Conservation (phyloP, 208 protist species). For the Trichomonas vaginalis region DNA sequence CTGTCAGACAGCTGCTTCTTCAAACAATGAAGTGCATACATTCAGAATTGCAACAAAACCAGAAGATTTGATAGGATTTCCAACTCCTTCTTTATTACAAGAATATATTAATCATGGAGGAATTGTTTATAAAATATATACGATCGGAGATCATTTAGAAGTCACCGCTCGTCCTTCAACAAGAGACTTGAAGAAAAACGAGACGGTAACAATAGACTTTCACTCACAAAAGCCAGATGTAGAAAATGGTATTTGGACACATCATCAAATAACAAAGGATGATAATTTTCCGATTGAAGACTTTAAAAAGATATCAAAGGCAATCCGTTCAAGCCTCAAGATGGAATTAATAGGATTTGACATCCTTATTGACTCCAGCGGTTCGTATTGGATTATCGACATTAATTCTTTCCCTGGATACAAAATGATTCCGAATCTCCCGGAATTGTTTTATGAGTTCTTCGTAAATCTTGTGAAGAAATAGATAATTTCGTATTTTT, state of each 20-base stretch:
- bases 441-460: not conserved
- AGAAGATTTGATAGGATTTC: not conserved
- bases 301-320: not conserved
- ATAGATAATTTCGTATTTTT: too few relatives aligned
- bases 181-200: not conserved
- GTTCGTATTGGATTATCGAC: not conserved
- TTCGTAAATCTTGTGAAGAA: too few relatives aligned
- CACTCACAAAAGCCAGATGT: not conserved
- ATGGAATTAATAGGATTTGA: not conserved
- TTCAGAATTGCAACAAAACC: not conserved
- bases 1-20: not conserved
- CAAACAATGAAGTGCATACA: not conserved
- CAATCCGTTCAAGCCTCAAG: not conserved
- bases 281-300: not conserved
- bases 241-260: not conserved
- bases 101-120: constrained; percentile 4
- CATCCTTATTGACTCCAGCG: not conserved
- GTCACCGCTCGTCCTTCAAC: not conserved
- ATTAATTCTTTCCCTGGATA: not conserved
- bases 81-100: not conserved
- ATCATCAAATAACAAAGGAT: not conserved
- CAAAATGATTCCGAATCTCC: not conserved
- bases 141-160: not conserved
- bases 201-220: not conserved
- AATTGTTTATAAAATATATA: not conserved